phyloP scores from a whole-genome alignment of 306 rosid species.

The Cucumis melo region DNA sequence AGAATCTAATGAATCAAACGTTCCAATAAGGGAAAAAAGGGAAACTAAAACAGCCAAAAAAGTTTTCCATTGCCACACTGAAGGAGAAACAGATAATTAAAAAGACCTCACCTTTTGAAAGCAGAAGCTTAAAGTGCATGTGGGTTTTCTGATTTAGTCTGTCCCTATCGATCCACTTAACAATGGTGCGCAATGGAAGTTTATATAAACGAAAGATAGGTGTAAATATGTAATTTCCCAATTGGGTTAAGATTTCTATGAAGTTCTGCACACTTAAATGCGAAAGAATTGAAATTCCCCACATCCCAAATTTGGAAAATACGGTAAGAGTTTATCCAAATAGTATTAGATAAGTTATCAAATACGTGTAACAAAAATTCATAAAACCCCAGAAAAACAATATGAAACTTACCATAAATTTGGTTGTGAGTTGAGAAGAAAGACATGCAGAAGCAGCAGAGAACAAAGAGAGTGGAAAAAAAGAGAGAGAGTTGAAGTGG shows the following conservation, averaged over 20 bases:
- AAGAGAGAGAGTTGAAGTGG: background rate
- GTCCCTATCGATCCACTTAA: background rate
- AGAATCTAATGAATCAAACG: background rate
- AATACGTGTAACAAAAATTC: background rate
- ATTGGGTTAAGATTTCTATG: background rate
- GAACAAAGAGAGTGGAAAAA: background rate
- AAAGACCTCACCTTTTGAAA: background rate
- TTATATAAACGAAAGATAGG: background rate
- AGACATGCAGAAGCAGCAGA: background rate
- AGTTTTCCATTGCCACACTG: background rate
- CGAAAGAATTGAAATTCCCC: background rate
- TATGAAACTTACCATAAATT: background rate
- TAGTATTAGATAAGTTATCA: background rate
- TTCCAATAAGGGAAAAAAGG: background rate
- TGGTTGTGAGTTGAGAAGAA: background rate
- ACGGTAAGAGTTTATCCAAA: background rate
- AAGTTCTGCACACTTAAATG: background rate
- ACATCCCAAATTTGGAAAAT: background rate
- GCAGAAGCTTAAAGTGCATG: background rate
- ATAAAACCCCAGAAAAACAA: background rate
- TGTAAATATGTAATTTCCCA: background rate
- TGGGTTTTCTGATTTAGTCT: background rate
- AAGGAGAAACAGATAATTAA: background rate
- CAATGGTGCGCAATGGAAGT: background rate
- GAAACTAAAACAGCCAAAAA: background rate